phyloP scores from a whole-genome alignment of 495 filamentous ascomycete species.

The Penicillium roqueforti region DNA sequence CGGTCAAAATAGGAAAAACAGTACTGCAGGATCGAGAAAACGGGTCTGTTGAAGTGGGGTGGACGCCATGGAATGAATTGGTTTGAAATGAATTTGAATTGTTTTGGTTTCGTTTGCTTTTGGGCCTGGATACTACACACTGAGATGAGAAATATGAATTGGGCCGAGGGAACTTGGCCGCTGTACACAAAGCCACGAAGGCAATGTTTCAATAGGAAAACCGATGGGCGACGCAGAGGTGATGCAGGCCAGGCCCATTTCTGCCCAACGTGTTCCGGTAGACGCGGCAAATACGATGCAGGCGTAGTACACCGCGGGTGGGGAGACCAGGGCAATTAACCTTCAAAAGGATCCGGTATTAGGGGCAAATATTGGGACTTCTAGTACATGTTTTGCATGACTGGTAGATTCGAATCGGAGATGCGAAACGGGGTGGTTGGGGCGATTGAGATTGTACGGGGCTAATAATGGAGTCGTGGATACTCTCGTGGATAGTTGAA shows the following conservation, averaged over 20 bases:
- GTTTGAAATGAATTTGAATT: neutral
- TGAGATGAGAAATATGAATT: constrained; percentile 2
- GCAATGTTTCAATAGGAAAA: constrained; percentile 12
- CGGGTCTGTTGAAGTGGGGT: constrained; percentile 22
- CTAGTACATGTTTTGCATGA: neutral
- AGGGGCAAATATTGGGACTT: neutral
- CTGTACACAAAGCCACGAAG: constrained; percentile 11
- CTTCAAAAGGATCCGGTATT: neutral
- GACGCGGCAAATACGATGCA: constrained; percentile 35
- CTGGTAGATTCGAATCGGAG: constrained; percentile 11
- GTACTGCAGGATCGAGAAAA: constrained; percentile 23
- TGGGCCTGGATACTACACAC: neutral
- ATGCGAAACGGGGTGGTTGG: constrained; percentile 16
- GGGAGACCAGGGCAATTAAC: constrained; percentile 10
- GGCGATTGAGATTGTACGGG: neutral
- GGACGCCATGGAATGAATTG: constrained; percentile 18
- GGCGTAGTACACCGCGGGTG: constrained; percentile 10
- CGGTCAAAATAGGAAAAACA: constrained; percentile 23
- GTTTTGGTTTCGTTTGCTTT: constrained; percentile 2
- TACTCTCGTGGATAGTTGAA: neutral
- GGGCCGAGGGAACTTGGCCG: constrained; percentile 5
- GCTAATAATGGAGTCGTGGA: neutral
- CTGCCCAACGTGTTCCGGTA: constrained; percentile 39
- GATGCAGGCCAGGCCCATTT: constrained; percentile 29
- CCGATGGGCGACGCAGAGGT: constrained; percentile 4